These are phyloP conservation scores for Herpotrichia juniperi DNA, from an alignment of 2,329 filamentous ascomycete species.

Conservation along the genomic window DNA sequence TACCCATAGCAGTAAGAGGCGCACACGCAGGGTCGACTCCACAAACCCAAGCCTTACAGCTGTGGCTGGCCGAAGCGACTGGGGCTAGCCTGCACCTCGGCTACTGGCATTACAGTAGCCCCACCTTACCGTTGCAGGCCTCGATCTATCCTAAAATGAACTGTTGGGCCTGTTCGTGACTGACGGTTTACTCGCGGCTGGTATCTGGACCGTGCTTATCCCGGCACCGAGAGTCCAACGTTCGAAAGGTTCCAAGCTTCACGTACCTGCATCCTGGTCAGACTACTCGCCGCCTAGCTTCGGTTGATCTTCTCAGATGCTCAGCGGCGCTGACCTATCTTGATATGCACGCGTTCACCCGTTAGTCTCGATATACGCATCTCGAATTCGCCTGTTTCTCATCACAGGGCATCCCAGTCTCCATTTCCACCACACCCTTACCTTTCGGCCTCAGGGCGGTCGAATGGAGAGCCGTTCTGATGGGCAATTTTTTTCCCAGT, in stretches of 20 bases:
- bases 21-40: neutral
- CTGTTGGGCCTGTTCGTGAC: neutral
- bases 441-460: neutral
- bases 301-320: neutral
- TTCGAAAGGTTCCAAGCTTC: neutral
- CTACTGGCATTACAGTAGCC: conserved; percentile 7
- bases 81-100: conserved; percentile 6
- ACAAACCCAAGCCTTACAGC: neutral
- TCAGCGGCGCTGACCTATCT: neutral
- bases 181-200: neutral
- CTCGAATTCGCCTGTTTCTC: neutral
- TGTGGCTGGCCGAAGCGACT: neutral
- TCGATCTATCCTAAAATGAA: neutral
- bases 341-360: neutral
- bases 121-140: neutral
- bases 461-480: too few relatives aligned
- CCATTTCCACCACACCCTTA: neutral
- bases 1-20: neutral
- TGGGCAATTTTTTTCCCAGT: too few relatives aligned
- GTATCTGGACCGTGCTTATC: neutral
- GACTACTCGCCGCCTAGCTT: neutral
- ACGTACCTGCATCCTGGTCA: neutral
- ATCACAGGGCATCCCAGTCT: neutral
- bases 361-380: neutral
- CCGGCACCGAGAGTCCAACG: neutral